These are phyloP conservation scores for Babesia bigemina DNA, from an alignment of 169 alveolate genomes.

Conservation along the genomic window DNA sequence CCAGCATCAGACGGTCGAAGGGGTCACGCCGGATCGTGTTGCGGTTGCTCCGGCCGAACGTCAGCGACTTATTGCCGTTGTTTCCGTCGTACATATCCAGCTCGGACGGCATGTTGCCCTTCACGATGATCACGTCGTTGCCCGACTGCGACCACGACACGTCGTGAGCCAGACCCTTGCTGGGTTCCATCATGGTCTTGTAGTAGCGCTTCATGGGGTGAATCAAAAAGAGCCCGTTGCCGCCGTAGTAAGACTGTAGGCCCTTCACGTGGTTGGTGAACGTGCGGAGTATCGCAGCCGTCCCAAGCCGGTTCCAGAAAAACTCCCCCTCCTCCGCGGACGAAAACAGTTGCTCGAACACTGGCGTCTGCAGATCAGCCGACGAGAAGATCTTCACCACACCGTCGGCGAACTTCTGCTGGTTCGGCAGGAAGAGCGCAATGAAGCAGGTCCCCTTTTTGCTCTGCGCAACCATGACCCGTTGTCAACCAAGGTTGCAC, in stretches of 20 bases:
- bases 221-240: slow-evolving; percentile 66
- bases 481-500: not conserved
- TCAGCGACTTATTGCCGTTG: slow-evolving; percentile 65
- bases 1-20: slow-evolving; percentile 74
- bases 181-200: slow-evolving; percentile 50
- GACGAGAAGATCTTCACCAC: slow-evolving; percentile 27
- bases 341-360: slow-evolving; percentile 55
- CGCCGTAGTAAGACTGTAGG: slow-evolving; percentile 73
- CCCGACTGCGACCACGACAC: slow-evolving; percentile 72
- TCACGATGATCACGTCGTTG: slow-evolving; percentile 72
- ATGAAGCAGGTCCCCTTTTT: slow-evolving; percentile 42
- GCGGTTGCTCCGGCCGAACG: slow-evolving; percentile 80
- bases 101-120: slow-evolving; percentile 78
- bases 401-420: slow-evolving; percentile 56
- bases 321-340: slow-evolving; percentile 76
- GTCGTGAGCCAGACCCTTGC: slow-evolving; percentile 76
- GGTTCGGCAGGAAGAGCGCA: slow-evolving; percentile 53
- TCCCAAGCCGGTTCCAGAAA: slow-evolving; percentile 76
- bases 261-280: slow-evolving; percentile 76
- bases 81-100: slow-evolving; percentile 68
- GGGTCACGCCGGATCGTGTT: slow-evolving; percentile 82
- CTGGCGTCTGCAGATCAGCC: slow-evolving; percentile 25
- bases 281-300: slow-evolving; percentile 65
- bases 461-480: slow-evolving; percentile 22
- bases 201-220: slow-evolving; percentile 38